These are phyloP conservation scores for Penicillium coffeae DNA, from an alignment of 495 filamentous ascomycete species.

Conservation along the genomic window DNA sequence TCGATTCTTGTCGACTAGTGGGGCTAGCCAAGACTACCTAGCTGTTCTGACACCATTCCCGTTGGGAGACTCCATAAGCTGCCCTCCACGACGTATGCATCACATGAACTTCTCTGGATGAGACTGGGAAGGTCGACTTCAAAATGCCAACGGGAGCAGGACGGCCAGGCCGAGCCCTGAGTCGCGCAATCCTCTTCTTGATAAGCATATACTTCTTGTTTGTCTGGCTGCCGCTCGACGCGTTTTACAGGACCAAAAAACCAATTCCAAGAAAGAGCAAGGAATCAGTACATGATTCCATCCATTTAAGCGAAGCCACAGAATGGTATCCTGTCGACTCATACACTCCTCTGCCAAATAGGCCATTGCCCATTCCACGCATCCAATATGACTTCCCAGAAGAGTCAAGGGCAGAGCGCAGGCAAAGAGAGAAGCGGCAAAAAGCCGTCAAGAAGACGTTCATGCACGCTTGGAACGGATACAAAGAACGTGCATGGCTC, in stretches of 20 bases:
- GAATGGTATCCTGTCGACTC: conserved; percentile 47
- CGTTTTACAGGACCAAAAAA: conserved; percentile 7
- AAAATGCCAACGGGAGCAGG: not conserved
- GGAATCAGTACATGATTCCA: conserved; percentile 12
- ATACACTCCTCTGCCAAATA: conserved; percentile 47
- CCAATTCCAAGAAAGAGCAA: conserved; percentile 10
- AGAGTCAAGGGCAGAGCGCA: conserved; percentile 36
- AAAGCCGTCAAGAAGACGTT: conserved; percentile 67
- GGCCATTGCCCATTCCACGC: conserved; percentile 40
- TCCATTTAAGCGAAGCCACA: conserved; percentile 42
- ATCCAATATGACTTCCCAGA: conserved; percentile 51
- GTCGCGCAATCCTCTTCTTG: conserved; percentile 9
- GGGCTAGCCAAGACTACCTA: too few species aligned
- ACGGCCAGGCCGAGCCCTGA: not conserved
- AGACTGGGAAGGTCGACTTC: not conserved
- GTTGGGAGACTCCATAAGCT: too few species aligned
- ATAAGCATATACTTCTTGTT: conserved; percentile 20
- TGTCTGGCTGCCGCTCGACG: conserved; percentile 26
- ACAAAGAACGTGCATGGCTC: conserved; percentile 72
- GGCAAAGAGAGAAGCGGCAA: conserved; percentile 41
- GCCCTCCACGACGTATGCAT: too few species aligned
- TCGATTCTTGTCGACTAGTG: too few species aligned
- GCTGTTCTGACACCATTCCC: too few species aligned
- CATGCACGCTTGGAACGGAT: conserved; percentile 68
- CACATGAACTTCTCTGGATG: not conserved